These are phyloP conservation scores for Pseudocercospora fuligena DNA, from an alignment of 2,329 filamentous ascomycete species.

Conservation along the genomic window DNA sequence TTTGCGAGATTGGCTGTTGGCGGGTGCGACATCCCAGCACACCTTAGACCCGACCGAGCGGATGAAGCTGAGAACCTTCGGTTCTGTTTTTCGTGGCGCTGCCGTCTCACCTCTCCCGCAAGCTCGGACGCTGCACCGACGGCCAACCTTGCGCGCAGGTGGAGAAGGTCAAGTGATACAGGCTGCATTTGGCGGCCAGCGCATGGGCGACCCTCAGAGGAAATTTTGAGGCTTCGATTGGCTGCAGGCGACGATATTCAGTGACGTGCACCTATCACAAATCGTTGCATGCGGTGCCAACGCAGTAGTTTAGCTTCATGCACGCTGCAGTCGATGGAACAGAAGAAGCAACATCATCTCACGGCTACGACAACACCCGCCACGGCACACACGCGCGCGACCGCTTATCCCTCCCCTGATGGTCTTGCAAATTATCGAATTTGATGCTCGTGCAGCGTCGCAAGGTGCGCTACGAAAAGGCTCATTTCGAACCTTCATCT, in stretches of 20 bases:
- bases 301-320: conserved; percentile 3
- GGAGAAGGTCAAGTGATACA: conserved; percentile 5
- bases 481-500: conserved; percentile 7
- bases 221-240: background rate
- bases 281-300: conserved; percentile 6
- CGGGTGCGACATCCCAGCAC: conserved; percentile 2
- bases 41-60: background rate
- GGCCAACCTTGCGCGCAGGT: background rate
- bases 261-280: conserved; percentile 12
- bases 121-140: conserved; percentile 3
- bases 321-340: conserved; percentile 1
- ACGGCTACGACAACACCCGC: conserved; percentile 2
- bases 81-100: background rate
- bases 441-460: conserved; percentile 4
- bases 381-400: background rate
- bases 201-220: background rate
- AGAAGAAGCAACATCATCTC: background rate
- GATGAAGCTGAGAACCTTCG: conserved; percentile 11
- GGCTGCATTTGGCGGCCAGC: background rate
- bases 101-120: conserved; percentile 4
- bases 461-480: background rate
- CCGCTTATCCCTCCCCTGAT: conserved; percentile 3
- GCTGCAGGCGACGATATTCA: background rate
- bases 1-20: conserved; percentile 7
- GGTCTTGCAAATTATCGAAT: conserved; percentile 2